Base-by-base conservation (phyloP, 2,329 filamentous ascomycete genomes). In the Lecanicillium sp. region DNA sequence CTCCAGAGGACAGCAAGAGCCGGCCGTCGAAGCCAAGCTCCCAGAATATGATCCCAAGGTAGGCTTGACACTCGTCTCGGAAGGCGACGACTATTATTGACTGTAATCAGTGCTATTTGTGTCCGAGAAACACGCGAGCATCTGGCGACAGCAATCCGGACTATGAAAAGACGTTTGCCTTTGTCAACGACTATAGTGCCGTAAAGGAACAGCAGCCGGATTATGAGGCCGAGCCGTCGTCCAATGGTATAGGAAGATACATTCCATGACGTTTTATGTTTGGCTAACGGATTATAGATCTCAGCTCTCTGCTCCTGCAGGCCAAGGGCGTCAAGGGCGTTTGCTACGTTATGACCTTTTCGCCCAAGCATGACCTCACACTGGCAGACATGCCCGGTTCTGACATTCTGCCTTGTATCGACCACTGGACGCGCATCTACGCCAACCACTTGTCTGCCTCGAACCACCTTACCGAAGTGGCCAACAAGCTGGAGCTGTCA, bases 261-360 rank as follows among this genome's bases (percentile, higher is more conserved):
- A 11, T 7, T 4, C 17, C 3, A 9, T 19, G 17, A 32, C 12
- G 24, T n/a, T n/a, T n/a, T n/a, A n/a, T n/a, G n/a, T n/a, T n/a
- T n/a, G n/a, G 15, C 20, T 48, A 26, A 48, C n/a, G 15, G n/a
- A n/a, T 9, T 5, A 1, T 0, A 88, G 86, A 84, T 58, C 72
- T 90, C 27, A 83, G 87, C 43, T 83, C 83, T 7, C 73, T 84
- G 24, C 80, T 98, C 32, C 81, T 98, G 30, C 81, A 81, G 58
- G 91, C 89, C 20, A 82, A 94, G 62, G 77, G 88, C 8, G 90
- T 95, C 49, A 96, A 87, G 43, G 93, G 93, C 54, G 91, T 91
- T 72, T 98, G 93, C 73, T 97, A 95, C 67, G 93, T 98, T 48
- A 78, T 98, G 46, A 95, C 90, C 49, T 98, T 98, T 69, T 93